Evolutionary conservation across 2,329 filamentous ascomycete genomes (phyloP).

Genomic region (Pestalotiopsis sp.): DNA sequence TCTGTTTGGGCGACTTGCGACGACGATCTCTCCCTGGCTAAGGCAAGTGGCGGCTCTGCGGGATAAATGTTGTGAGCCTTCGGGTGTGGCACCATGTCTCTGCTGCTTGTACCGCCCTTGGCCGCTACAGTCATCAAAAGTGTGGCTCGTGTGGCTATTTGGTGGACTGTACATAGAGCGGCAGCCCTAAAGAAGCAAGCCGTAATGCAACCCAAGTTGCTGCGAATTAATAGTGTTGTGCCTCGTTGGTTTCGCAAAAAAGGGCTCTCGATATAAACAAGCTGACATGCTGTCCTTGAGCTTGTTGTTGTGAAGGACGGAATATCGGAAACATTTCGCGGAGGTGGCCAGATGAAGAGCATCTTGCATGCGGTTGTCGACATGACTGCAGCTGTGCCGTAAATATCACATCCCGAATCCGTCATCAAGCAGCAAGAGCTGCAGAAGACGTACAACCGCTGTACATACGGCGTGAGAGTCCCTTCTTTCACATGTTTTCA

Average conservation of each 20-base stretch:
- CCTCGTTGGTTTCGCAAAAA: neutral
- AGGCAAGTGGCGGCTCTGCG: conserved; percentile 24
- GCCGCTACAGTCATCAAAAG: neutral
- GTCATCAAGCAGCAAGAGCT: conserved; percentile 2
- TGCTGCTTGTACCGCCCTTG: neutral
- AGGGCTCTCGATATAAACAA: neutral
- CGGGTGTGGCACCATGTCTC: conserved; percentile 6
- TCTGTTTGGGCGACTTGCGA: neutral
- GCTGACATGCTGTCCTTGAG: neutral
- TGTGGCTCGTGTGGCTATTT: neutral
- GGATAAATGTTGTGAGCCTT: conserved; percentile 18
- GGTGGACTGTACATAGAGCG: neutral
- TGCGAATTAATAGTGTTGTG: neutral
- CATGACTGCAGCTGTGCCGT: neutral
- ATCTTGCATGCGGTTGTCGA: neutral
- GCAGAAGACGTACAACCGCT: neutral
- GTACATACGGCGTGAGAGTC: neutral
- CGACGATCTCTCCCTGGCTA: conserved; percentile 10
- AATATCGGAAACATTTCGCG: neutral
- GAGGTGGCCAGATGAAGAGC: neutral
- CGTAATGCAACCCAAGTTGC: neutral
- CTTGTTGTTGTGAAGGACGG: neutral
- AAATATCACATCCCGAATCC: neutral
- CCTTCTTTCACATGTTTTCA: neutral
- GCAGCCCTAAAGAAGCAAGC: neutral